Evolutionary conservation across 192 early-diverging fungal genomes (phyloP).

Genomic region (Spizellomyces punctatus): DNA sequence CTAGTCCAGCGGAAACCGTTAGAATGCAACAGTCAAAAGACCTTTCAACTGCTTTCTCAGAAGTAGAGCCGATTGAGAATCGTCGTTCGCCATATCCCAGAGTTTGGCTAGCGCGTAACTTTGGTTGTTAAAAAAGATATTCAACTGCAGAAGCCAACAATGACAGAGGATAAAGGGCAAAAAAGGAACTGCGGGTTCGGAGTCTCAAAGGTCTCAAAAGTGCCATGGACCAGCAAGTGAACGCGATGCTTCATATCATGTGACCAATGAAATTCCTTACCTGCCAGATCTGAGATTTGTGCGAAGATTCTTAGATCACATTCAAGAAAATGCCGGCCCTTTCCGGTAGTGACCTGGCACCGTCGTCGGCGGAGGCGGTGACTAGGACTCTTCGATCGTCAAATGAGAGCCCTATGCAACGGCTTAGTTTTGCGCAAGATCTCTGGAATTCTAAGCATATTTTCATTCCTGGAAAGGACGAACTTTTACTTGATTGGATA

Average conservation of each 20-base stretch:
- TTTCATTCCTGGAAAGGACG: conserved; percentile 32
- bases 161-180: no score
- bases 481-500: conserved; percentile 32
- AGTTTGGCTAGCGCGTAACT: no score
- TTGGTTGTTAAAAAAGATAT: no score
- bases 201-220: not conserved
- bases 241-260: not conserved
- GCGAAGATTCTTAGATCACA: not conserved
- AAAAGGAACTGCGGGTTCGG: not conserved
- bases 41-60: conserved; percentile 45
- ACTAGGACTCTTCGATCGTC: conserved; percentile 22
- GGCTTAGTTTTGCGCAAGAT: conserved; percentile 18
- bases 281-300: not conserved
- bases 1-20: not conserved
- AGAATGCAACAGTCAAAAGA: not conserved
- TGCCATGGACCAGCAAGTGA: not conserved
- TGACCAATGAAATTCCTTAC: not conserved
- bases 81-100: not conserved
- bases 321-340: not conserved
- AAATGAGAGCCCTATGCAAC: not conserved
- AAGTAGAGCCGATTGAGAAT: conserved; percentile 38
- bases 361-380: conserved; percentile 20
- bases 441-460: conserved; percentile 3
- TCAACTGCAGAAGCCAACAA: no score
- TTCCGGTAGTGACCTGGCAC: not conserved